Conservation (phyloP, 2,329 filamentous ascomycete species). For the Colletotrichum lupini region DNA sequence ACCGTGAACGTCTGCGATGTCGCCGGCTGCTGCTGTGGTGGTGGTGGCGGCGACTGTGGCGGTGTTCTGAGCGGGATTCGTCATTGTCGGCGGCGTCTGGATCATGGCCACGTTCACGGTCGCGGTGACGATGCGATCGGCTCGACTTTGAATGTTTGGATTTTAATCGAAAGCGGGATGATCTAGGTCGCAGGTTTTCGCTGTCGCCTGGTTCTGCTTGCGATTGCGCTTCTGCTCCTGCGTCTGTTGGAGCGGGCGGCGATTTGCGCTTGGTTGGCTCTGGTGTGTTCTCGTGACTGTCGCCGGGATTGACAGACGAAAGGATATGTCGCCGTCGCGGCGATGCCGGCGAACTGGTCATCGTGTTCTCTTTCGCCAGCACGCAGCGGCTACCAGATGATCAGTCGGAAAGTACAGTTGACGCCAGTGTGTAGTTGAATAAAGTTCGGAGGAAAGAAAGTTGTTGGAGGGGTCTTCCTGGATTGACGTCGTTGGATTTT, state of each 20-base stretch:
- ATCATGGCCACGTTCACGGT: constrained; percentile 37
- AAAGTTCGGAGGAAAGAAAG: not conserved
- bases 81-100: constrained; percentile 35
- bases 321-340: constrained; percentile 60
- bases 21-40: constrained; percentile 41
- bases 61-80: constrained; percentile 37
- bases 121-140: constrained; percentile 37
- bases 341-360: constrained; percentile 47
- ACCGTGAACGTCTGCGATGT: constrained; percentile 49
- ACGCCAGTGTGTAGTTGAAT: not conserved
- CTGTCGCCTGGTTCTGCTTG: not conserved
- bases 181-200: constrained; percentile 32
- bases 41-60: constrained; percentile 43
- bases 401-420: not conserved
- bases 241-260: not conserved
- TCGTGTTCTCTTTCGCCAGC: constrained; percentile 42
- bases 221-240: constrained; percentile 1
- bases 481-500: constrained; percentile 31
- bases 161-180: constrained; percentile 56
- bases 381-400: not conserved
- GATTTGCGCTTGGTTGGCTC: constrained; percentile 28
- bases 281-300: constrained; percentile 4
- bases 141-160: constrained; percentile 45
- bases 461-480: constrained; percentile 19
- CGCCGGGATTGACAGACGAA: constrained; percentile 58